Conservation (phyloP, 2,329 filamentous ascomycete genomes). For the Fusarium praegraminearum region DNA sequence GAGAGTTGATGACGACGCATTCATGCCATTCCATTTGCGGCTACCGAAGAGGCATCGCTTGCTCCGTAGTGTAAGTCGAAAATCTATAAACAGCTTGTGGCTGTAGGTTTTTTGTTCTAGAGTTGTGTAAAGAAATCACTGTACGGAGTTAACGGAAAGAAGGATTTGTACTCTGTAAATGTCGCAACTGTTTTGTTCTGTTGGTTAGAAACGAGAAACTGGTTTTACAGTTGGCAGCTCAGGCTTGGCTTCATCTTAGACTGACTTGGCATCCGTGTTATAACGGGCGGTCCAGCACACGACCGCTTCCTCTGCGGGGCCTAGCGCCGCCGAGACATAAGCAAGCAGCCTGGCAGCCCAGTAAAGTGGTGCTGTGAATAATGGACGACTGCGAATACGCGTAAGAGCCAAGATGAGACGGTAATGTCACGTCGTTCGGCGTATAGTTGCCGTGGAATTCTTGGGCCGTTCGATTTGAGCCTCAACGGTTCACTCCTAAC, state of each 20-base stretch:
- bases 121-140: neutral
- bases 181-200: neutral
- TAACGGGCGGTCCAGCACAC: slow-evolving; percentile 25
- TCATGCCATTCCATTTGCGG: slow-evolving; percentile 12
- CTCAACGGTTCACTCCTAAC: neutral
- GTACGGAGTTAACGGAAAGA: neutral
- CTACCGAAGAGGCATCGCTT: slow-evolving; percentile 14
- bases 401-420: slow-evolving; percentile 21
- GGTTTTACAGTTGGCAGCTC: slow-evolving; percentile 14
- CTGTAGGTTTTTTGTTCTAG: neutral
- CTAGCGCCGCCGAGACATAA: slow-evolving; percentile 22
- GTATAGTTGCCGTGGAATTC: slow-evolving; percentile 27
- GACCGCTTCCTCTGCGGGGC: slow-evolving; percentile 23
- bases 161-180: neutral
- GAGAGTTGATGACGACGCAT: slow-evolving; percentile 30
- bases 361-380: neutral
- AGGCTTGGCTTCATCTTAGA: slow-evolving; percentile 38
- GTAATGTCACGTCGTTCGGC: slow-evolving; percentile 9
- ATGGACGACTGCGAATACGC: neutral
- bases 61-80: slow-evolving; percentile 1
- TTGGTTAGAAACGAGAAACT: slow-evolving; percentile 21
- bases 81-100: slow-evolving; percentile 11
- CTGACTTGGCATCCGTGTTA: slow-evolving; percentile 22
- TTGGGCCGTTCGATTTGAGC: slow-evolving; percentile 17
- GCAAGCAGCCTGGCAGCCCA: slow-evolving; percentile 1